Conservation (phyloP, 1,139 yeast genomes). For the Maudiozyma humilis region DNA sequence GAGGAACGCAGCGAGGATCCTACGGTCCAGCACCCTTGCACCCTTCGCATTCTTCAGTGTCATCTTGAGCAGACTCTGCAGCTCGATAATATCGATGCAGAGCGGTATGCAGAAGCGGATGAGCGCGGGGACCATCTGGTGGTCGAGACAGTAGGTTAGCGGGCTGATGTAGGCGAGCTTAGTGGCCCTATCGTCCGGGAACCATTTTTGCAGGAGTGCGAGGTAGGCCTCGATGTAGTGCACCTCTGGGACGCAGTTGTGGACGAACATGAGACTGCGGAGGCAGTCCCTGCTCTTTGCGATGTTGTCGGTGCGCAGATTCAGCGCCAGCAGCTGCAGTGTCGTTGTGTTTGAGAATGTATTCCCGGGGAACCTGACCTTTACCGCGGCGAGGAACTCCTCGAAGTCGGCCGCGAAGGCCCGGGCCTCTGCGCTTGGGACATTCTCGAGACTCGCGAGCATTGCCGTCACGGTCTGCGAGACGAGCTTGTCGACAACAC, state of each 20-base stretch:
- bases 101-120: slow-evolving; percentile 15
- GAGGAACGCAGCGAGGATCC: neutral
- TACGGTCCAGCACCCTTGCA: neutral
- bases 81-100: slow-evolving; percentile 19
- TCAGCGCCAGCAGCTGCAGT: slow-evolving; percentile 1
- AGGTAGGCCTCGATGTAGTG: slow-evolving; percentile 7
- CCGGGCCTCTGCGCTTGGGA: neutral
- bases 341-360: neutral
- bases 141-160: slow-evolving; percentile 16
- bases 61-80: slow-evolving; percentile 14
- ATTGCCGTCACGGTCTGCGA: slow-evolving; percentile 1
- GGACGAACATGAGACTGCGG: neutral
- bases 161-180: slow-evolving; percentile 15
- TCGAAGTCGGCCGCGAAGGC: neutral
- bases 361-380: neutral
- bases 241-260: neutral
- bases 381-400: neutral
- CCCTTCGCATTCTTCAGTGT: slow-evolving; percentile 1
- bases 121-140: slow-evolving; percentile 10
- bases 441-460: neutral
- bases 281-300: neutral
- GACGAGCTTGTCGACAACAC: slow-evolving; percentile 7
- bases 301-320: neutral
- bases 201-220: slow-evolving; percentile 6
- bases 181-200: neutral